These are phyloP conservation scores for Apiotrichum montevideense DNA, from an alignment of 1,284 basidiomycete genomes.

Conservation along the genomic window DNA sequence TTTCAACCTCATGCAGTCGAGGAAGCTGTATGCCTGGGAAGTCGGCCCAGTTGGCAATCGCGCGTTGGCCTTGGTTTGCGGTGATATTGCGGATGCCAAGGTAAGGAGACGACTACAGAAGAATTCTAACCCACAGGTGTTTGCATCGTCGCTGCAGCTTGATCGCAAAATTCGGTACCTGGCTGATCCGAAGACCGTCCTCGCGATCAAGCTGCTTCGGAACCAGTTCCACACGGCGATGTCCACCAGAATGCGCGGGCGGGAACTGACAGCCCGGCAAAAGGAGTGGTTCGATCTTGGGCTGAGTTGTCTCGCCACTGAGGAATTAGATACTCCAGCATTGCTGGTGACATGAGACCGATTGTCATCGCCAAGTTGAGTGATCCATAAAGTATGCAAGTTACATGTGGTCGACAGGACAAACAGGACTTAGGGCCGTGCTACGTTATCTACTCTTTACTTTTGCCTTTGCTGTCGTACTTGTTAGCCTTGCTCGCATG, in stretches of 20 bases:
- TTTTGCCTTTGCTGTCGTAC: slow-evolving; percentile 13
- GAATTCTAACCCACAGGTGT: slow-evolving; percentile 52
- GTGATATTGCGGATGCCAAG: slow-evolving; percentile 79
- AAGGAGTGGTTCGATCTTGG: slow-evolving; percentile 65
- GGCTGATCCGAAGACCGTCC: slow-evolving; percentile 61
- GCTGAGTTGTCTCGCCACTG: slow-evolving; percentile 50
- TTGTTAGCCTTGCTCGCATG: slow-evolving; percentile 15
- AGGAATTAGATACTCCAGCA: slow-evolving; percentile 15
- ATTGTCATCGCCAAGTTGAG: too few relatives aligned
- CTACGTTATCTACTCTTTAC: not conserved
- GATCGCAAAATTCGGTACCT: slow-evolving; percentile 80
- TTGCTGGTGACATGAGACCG: not conserved
- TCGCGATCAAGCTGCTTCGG: slow-evolving; percentile 77
- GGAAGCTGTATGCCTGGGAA: slow-evolving; percentile 84
- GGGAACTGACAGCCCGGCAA: slow-evolving; percentile 58
- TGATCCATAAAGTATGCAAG: too few relatives aligned
- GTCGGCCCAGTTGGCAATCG: slow-evolving; percentile 82
- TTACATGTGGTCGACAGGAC: too few relatives aligned
- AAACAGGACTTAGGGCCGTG: too few relatives aligned
- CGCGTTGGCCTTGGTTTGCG: slow-evolving; percentile 76
- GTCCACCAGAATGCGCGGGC: slow-evolving; percentile 55
- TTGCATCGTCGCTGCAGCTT: slow-evolving; percentile 65
- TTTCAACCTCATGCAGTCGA: slow-evolving; percentile 70
- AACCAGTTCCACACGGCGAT: slow-evolving; percentile 61
- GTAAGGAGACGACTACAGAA: slow-evolving; percentile 45